These are phyloP conservation scores for Symbiodinium pilosum DNA, from an alignment of 73 alveolate species.

Conservation along the genomic window DNA sequence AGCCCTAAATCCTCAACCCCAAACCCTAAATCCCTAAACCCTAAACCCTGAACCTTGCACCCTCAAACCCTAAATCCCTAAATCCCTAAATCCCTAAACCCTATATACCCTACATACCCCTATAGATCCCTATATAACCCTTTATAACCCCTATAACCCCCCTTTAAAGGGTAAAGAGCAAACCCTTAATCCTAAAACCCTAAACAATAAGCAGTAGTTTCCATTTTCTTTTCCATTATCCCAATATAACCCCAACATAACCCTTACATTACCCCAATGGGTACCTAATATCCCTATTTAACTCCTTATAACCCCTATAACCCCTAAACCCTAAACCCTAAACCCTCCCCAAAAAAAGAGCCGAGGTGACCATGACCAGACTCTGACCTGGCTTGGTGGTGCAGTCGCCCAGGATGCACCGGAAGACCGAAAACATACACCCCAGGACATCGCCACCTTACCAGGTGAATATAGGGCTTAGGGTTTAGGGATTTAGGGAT, in stretches of 20 bases:
- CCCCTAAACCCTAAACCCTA: no score
- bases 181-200: no score
- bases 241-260: no score
- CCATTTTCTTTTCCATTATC: no score
- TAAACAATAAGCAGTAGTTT: no score
- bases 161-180: no score
- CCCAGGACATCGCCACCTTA: not conserved
- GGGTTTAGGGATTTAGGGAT: no score
- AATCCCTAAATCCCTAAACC: not conserved
- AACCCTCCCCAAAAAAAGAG: not conserved
- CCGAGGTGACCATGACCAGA: not conserved
- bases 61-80: not conserved
- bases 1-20: not conserved
- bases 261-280: no score
- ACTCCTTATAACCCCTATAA: no score
- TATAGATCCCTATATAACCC: no score
- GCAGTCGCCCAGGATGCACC: conserved; percentile 86
- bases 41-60: not conserved
- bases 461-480: not conserved
- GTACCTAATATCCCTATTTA: no score
- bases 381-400: conserved; percentile 50
- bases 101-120: not conserved
- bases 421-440: conserved; percentile 39
- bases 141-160: no score
- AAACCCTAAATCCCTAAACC: not conserved